A percentile compares a stretch with the other conserved stretches of the same genome.
Evolutionary conservation across 2,329 filamentous ascomycete species (phyloP).

Genomic region (Fusarium metavorans): DNA sequence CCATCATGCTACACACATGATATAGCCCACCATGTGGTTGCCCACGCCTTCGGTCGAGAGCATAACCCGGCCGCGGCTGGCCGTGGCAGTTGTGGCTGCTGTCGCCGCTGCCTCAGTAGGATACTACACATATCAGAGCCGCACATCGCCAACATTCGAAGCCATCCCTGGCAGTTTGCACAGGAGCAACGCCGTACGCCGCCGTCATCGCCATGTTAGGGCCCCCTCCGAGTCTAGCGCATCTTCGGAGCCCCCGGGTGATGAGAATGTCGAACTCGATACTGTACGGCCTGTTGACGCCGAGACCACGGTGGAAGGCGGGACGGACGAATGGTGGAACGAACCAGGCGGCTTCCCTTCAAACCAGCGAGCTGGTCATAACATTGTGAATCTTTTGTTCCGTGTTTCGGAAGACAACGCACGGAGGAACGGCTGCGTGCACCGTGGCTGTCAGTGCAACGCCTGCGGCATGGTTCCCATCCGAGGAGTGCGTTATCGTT

Average conservation of each 20-base stretch:
- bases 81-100: constrained; percentile 67
- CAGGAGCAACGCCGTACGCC: constrained; percentile 76
- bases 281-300: constrained; percentile 47
- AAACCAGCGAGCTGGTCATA: constrained; percentile 73
- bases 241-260: constrained; percentile 54
- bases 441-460: constrained; percentile 93
- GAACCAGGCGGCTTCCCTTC: constrained; percentile 55
- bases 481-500: constrained; percentile 91
- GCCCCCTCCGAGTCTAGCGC: constrained; percentile 57
- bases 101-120: constrained; percentile 67
- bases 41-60: constrained; percentile 64
- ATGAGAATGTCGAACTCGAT: constrained; percentile 58
- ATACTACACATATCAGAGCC: constrained; percentile 67
- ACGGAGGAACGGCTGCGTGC: constrained; percentile 87
- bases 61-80: constrained; percentile 65
- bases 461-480: constrained; percentile 90
- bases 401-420: constrained; percentile 95
- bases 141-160: constrained; percentile 41
- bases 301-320: constrained; percentile 56
- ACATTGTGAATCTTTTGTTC: constrained; percentile 87
- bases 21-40: constrained; percentile 58
- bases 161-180: constrained; percentile 59
- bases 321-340: constrained; percentile 66
- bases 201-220: constrained; percentile 53
- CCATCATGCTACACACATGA: constrained; percentile 49